A percentile compares a stretch with the other conserved stretches of the same genome.
Conservation (phyloP, 805 yeast species). For the Kluyveromyces dobzhanskii region DNA sequence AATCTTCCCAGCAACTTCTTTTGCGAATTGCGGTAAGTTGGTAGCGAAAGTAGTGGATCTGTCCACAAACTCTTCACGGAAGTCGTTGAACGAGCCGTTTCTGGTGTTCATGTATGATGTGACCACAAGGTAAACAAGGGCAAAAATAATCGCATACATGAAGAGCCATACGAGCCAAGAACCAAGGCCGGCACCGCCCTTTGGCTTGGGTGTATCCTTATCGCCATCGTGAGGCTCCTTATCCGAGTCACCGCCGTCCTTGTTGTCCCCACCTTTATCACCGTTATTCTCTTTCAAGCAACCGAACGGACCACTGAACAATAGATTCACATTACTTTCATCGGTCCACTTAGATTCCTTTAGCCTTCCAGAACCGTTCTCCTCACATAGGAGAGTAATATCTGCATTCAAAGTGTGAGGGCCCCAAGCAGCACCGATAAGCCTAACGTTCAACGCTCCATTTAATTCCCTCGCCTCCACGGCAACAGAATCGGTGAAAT, state of each 20-base stretch:
- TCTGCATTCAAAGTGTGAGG: constrained; percentile 39
- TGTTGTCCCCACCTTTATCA: constrained; percentile 16
- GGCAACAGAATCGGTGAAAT: constrained; percentile 33
- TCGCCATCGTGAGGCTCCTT: constrained; percentile 19
- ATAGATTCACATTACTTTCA: constrained; percentile 16
- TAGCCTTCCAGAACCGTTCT: constrained; percentile 28
- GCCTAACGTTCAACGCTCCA: constrained; percentile 30
- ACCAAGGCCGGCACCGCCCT: constrained; percentile 24
- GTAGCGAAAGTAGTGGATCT: constrained; percentile 48
- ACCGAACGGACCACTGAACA: constrained; percentile 36
- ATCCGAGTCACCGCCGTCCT: constrained; percentile 23
- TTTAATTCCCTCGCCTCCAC: constrained; percentile 26
- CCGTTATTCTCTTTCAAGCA: constrained; percentile 31
- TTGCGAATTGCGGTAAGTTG: constrained; percentile 56
- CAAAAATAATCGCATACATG: constrained; percentile 59
- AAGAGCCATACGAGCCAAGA: constrained; percentile 70
- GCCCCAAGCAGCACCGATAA: constrained; percentile 68
- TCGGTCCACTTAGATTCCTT: constrained; percentile 19
- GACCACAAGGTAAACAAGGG: constrained; percentile 58
- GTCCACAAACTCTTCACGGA: constrained; percentile 70
- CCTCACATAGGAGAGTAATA: constrained; percentile 41
- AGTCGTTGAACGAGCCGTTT: constrained; percentile 56
- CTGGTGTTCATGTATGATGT: constrained; percentile 68
- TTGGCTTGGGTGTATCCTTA: constrained; percentile 20
- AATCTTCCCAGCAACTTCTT: constrained; percentile 60